Conservation (phyloP, 768 basidiomycete species). For the Leccinum subgranulosum region DNA sequence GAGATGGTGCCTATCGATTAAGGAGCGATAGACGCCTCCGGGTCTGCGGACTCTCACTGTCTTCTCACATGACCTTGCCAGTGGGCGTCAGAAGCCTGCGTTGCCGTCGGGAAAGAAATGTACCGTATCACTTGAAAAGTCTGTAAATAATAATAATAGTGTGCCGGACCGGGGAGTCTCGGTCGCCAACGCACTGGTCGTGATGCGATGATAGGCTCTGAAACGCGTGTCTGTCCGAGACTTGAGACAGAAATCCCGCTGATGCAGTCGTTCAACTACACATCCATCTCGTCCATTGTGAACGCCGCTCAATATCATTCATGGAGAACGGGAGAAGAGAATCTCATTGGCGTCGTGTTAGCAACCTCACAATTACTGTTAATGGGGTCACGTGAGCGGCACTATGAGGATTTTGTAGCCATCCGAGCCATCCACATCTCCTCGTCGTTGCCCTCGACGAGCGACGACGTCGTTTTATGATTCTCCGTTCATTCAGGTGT, state of each 20-base stretch:
- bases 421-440: not conserved
- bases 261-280: not conserved
- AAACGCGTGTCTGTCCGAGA: not conserved
- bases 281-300: not conserved
- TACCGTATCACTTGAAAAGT: too few species aligned
- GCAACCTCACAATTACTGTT: not conserved
- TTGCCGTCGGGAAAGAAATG: not conserved
- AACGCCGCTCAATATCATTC: not conserved
- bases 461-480: conserved; percentile 1
- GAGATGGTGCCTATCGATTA: conserved; percentile 19
- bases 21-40: not conserved
- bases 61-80: not conserved
- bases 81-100: conserved; percentile 7
- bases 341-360: not conserved
- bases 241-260: not conserved
- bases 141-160: not conserved
- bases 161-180: not conserved
- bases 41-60: not conserved
- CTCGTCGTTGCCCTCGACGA: conserved; percentile 8
- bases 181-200: conserved; percentile 21
- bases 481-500: not conserved
- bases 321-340: not conserved
- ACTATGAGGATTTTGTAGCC: conserved; percentile 12
- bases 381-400: conserved; percentile 17
- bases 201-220: conserved; percentile 9